These are phyloP conservation scores for Saccharomyces jurei DNA, from an alignment of 805 yeast species.

Conservation along the genomic window DNA sequence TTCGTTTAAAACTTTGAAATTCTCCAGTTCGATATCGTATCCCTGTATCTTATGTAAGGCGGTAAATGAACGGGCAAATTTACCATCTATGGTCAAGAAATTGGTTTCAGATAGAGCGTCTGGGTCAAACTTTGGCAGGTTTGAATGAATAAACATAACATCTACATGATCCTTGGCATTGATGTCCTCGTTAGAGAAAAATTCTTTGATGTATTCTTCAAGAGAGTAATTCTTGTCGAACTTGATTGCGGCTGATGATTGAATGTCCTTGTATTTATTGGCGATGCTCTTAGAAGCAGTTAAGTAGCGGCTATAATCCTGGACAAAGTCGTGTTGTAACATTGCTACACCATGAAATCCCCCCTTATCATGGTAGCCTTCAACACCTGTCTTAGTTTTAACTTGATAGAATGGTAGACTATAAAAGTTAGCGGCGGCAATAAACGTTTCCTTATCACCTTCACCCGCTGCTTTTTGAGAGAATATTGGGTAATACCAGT, in stretches of 20 bases:
- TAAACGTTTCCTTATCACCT: slow-evolving; percentile 72
- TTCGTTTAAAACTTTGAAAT: slow-evolving; percentile 18
- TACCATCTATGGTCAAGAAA: slow-evolving; percentile 17
- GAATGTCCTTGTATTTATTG: slow-evolving; percentile 6
- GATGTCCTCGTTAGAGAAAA: slow-evolving; percentile 7
- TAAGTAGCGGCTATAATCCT: slow-evolving; percentile 38
- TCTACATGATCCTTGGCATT: slow-evolving; percentile 11
- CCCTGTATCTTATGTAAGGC: slow-evolving; percentile 13
- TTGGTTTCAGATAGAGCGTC: slow-evolving; percentile 17
- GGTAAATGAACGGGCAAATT: slow-evolving; percentile 21
- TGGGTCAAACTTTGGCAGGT: slow-evolving; percentile 35
- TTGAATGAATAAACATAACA: slow-evolving; percentile 33
- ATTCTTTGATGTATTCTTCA: slow-evolving; percentile 15
- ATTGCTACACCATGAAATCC: slow-evolving; percentile 62
- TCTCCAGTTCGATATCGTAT: slow-evolving; percentile 24
- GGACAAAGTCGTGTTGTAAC: slow-evolving; percentile 66
- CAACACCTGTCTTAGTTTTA: slow-evolving; percentile 30
- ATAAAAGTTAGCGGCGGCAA: slow-evolving; percentile 46
- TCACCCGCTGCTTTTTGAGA: slow-evolving; percentile 78
- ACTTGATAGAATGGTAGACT: slow-evolving; percentile 46
- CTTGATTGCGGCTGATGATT: slow-evolving; percentile 2
- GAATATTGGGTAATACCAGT: slow-evolving; percentile 58
- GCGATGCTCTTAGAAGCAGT: slow-evolving; percentile 15
- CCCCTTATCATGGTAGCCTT: slow-evolving; percentile 34
- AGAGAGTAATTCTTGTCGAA: slow-evolving; percentile 14